Evolutionary conservation across 108 stramenopile species (phyloP).

Genomic region (Conticribra guillardii): DNA sequence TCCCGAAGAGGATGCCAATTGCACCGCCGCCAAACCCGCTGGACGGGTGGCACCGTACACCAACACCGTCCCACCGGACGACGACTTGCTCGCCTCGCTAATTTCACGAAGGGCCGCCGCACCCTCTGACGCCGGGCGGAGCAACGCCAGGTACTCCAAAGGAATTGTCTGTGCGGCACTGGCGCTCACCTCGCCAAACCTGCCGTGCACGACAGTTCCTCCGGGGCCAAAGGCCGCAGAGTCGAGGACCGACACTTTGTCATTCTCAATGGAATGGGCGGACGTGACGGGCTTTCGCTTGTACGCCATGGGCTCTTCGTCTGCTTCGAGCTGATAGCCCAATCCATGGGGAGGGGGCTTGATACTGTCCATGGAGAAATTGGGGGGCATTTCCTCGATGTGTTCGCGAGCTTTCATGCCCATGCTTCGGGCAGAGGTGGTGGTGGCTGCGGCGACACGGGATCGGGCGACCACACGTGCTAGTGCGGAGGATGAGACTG

Average conservation of each 20-base stretch:
- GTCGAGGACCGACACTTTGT: constrained; percentile 58
- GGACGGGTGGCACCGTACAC: constrained; percentile 83
- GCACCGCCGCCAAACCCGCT: constrained; percentile 69
- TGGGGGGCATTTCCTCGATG: constrained; percentile 38
- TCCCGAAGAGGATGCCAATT: constrained; percentile 63
- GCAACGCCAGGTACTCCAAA: constrained; percentile 81
- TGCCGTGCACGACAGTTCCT: constrained; percentile 76
- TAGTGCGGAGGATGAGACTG: constrained; percentile 22
- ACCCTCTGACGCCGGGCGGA: constrained; percentile 84
- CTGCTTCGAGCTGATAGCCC: constrained; percentile 13
- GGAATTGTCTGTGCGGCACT: constrained; percentile 62
- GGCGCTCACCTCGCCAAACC: constrained; percentile 65
- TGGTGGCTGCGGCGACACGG: constrained; percentile 6
- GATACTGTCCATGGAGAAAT: constrained; percentile 40
- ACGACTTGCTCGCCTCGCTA: constrained; percentile 13
- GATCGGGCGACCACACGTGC: constrained; percentile 29
- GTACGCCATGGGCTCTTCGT: constrained; percentile 56
- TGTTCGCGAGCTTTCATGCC: constrained; percentile 33
- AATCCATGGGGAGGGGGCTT: constrained; percentile 38
- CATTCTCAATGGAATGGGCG: constrained; percentile 74
- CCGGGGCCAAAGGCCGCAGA: constrained; percentile 70
- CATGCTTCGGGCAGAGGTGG: constrained; percentile 16
- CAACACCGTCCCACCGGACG: constrained; percentile 69
- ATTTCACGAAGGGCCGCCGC: constrained; percentile 70
- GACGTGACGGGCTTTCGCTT: constrained; percentile 71